Base-by-base conservation (phyloP, 176 grass and related monocot species). In the Rhynchospora tenuis region DNA sequence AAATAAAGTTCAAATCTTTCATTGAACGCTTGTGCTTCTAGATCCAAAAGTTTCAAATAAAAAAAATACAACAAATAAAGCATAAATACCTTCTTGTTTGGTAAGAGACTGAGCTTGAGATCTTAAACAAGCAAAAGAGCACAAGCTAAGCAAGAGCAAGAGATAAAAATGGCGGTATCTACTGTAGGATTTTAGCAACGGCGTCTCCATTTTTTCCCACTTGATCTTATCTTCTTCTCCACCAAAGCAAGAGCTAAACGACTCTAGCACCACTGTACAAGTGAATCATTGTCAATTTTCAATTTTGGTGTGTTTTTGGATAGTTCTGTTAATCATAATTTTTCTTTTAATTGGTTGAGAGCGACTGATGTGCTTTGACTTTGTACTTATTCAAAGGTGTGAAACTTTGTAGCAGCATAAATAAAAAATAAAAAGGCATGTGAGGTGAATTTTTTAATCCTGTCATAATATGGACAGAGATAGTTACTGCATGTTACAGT, bases 21-120 rank as follows among this genome's bases (percentile, higher is more conserved):
- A 67, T 17, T 38, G 15, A 67, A 38, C 46, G 51, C 43, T 73
- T 75, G 19, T 51, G 54, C 72, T 54, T 29, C 50, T 2, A 77
- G 50, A 76, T 54, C 23, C 14, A 48, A 44, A 66, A 29, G 44
- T 50, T 60, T 22, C 19, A 81, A 81, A 6, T 64, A 31, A 61
- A 59, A 1, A 3, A 59, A 29, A 59, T 31, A 46, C 17, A 78
- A 48, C 47, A 12, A 26, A 75, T 13, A 79, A n/a, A 22, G 19
- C 14, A 0, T 27, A 82, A 84, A 83, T 64, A 94, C 92, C 90
- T 94, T 94, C 92, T 83, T 91, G 83, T 73, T 46, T 19, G 16
- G 89, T 85, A 70, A 94, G 85, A 78, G 78, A 87, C 79, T 74
- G 73, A 63, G 70, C 56, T 63, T 63, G 58, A 80, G 85, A 73